phyloP scores from a whole-genome alignment of 1,284 basidiomycete species.

The Rhodotorula sp. region DNA sequence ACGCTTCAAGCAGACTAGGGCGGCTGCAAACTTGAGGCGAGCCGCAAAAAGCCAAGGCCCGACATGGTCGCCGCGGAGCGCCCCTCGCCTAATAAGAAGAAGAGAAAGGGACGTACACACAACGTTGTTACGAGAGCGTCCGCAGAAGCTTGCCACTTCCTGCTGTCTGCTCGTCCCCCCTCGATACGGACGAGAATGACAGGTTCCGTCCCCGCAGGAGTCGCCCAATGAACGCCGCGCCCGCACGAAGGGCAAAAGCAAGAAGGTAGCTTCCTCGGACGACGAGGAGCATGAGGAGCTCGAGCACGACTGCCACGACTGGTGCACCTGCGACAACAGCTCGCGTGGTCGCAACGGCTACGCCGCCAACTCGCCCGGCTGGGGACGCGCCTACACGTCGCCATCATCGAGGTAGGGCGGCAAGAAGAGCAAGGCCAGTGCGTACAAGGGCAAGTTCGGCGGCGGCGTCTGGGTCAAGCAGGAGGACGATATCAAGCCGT shows the following conservation, averaged over 20 bases:
- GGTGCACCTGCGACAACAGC: neutral
- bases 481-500: constrained; percentile 7
- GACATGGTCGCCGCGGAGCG: neutral
- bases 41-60: neutral
- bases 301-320: neutral
- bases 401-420: neutral
- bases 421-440: neutral
- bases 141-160: too few species aligned
- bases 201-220: neutral
- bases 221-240: neutral
- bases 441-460: neutral
- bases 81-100: neutral
- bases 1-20: neutral
- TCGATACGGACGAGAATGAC: too few species aligned
- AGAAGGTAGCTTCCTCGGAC: neutral
- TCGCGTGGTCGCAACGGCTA: neutral
- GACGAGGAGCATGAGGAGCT: neutral
- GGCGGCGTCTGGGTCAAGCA: neutral
- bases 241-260: neutral
- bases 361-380: neutral
- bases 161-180: too few species aligned
- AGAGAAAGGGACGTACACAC: neutral
- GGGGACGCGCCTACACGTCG: neutral
- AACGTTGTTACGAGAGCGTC: too few species aligned
- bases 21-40: neutral